Evolutionary conservation across 305 asterid species (phyloP).

Genomic region (Fraxinus sp.): DNA sequence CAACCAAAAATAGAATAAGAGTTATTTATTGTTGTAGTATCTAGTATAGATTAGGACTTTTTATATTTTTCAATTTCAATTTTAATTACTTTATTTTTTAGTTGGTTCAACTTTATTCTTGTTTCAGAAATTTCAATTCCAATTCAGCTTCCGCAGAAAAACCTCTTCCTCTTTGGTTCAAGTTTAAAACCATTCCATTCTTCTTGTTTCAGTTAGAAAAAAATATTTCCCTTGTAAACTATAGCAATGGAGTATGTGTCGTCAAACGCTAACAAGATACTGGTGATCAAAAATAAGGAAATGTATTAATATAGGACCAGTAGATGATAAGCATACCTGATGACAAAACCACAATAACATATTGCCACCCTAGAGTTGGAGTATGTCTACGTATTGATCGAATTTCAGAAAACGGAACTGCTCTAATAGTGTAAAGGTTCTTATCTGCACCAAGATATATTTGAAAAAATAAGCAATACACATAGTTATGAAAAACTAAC

Average conservation of each 20-base stretch:
- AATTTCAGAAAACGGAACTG: conserved; percentile 76
- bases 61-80: background rate
- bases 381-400: conserved; percentile 86
- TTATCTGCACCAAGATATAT: conserved; percentile 62
- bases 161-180: conserved; percentile 13
- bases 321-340: conserved; percentile 56
- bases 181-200: conserved; percentile 11
- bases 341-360: conserved; percentile 76
- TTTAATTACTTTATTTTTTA: background rate
- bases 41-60: background rate
- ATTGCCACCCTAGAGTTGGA: conserved; percentile 91
- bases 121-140: background rate
- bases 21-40: background rate
- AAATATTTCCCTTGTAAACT: conserved; percentile 8
- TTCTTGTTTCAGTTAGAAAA: conserved; percentile 18
- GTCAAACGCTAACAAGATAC: background rate
- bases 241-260: background rate
- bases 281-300: conserved; percentile 5
- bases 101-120: background rate
- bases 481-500: background rate
- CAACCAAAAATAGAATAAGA: background rate
- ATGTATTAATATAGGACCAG: conserved; percentile 14
- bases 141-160: background rate
- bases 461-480: conserved; percentile 21
- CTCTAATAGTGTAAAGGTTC: conserved; percentile 81